Evolutionary conservation across 2,329 filamentous ascomycete species (phyloP).

Genomic region (Aspergillus sojae): DNA sequence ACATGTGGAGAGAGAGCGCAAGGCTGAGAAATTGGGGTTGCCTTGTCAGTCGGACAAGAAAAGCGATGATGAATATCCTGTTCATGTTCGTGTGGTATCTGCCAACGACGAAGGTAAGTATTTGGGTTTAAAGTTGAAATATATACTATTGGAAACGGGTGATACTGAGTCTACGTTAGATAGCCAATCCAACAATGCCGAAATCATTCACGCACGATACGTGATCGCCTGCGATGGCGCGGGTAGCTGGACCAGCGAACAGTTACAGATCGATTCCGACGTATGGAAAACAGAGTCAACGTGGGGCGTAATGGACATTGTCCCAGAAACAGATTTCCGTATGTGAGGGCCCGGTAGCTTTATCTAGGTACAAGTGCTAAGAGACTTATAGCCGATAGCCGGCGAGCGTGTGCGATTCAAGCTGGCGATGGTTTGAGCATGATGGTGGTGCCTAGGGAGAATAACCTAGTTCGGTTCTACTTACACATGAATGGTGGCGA

Average conservation of each 20-base stretch:
- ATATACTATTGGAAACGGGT: too few species aligned
- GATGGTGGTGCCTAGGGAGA: too few species aligned
- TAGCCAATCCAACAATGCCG: neutral
- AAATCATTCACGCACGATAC: constrained; percentile 14
- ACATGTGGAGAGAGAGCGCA: constrained; percentile 5
- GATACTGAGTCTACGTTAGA: neutral
- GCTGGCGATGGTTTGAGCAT: too few species aligned
- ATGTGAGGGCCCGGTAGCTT: neutral
- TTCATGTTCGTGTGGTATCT: neutral
- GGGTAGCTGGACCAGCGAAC: constrained; percentile 15
- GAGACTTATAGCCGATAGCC: too few species aligned
- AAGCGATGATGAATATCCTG: neutral
- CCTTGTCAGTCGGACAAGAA: neutral
- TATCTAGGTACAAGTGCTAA: too few species aligned
- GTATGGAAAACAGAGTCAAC: neutral
- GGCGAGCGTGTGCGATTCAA: too few species aligned
- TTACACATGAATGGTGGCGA: too few species aligned
- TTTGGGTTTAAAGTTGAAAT: too few species aligned
- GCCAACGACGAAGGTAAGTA: neutral
- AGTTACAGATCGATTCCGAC: constrained; percentile 11
- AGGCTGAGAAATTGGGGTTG: neutral
- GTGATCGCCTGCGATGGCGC: constrained; percentile 23
- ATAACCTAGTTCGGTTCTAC: too few species aligned
- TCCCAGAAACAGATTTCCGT: constrained; percentile 16
- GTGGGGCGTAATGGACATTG: constrained; percentile 18